phyloP scores from a whole-genome alignment of 768 basidiomycete genomes.

The Piloderma croceum region DNA sequence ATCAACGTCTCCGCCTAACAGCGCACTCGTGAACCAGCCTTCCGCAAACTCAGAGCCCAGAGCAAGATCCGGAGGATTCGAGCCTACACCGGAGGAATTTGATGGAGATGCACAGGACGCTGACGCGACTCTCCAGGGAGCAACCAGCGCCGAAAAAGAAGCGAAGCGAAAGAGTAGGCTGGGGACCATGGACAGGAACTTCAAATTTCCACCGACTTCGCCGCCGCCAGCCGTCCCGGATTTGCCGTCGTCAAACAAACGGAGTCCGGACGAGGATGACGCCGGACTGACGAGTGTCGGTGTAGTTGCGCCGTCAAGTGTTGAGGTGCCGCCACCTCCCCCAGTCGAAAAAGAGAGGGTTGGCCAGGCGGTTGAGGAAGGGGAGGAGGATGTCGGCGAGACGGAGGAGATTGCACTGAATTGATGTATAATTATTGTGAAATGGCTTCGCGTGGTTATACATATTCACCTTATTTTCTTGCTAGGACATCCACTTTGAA shows the following conservation, averaged over 20 bases:
- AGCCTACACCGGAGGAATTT: conserved; percentile 49
- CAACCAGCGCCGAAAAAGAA: conserved; percentile 14
- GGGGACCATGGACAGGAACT: conserved; percentile 75
- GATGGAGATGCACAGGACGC: conserved; percentile 29
- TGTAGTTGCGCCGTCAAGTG: conserved; percentile 53
- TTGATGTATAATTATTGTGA: no score
- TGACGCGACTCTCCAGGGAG: conserved; percentile 26
- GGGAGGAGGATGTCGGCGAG: conserved; percentile 72
- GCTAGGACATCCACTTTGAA: no score
- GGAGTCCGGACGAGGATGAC: conserved; percentile 22
- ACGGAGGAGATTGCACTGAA: conserved; percentile 67
- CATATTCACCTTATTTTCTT: no score
- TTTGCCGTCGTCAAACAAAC: conserved; percentile 21
- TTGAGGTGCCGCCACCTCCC: conserved; percentile 77
- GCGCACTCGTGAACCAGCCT: conserved; percentile 36
- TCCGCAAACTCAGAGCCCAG: conserved; percentile 28
- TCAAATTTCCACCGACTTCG: conserved; percentile 54
- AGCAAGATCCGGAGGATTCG: conserved; percentile 30
- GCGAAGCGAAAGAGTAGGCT: conserved; percentile 24
- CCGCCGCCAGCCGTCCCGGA: conserved; percentile 19
- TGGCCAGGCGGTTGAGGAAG: conserved; percentile 40
- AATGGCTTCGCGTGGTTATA: no score
- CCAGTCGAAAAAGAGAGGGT: conserved; percentile 68
- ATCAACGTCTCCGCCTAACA: conserved; percentile 36
- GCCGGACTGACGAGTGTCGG: conserved; percentile 12